phyloP scores from a whole-genome alignment of 495 filamentous ascomycete species.

The Poronia punctata region DNA sequence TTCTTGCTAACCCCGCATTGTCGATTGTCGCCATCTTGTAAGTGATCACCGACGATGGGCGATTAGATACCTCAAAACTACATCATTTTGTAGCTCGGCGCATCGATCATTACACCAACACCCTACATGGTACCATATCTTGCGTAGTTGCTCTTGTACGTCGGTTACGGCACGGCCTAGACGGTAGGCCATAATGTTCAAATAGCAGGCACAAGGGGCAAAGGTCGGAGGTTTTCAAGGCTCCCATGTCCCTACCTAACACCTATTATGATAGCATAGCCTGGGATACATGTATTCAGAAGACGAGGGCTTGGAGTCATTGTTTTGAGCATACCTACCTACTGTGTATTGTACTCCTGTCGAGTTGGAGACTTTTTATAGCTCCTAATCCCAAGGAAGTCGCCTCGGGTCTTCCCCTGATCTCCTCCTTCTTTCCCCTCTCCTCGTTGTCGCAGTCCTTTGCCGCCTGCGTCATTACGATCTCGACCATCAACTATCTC shows the following conservation, averaged over 20 bases:
- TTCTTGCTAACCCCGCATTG: slow-evolving; percentile 8
- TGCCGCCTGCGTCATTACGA: slow-evolving; percentile 3
- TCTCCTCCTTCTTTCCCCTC: background rate
- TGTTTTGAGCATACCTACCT: too few species aligned
- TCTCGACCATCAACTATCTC: slow-evolving; percentile 3
- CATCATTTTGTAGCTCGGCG: background rate
- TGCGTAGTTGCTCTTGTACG: too few species aligned
- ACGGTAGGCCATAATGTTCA: too few species aligned
- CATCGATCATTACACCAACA: background rate
- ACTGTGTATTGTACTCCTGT: too few species aligned
- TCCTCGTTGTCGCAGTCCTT: background rate
- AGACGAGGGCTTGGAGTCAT: too few species aligned
- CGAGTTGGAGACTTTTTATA: too few species aligned
- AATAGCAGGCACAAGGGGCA: too few species aligned
- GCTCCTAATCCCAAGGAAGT: background rate
- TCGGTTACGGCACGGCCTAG: too few species aligned
- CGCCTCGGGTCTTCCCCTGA: background rate
- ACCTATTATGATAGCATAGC: too few species aligned
- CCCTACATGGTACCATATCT: slow-evolving; percentile 3
- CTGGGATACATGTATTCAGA: too few species aligned
- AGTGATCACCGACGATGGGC: slow-evolving; percentile 1
- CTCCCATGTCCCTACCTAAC: too few species aligned
- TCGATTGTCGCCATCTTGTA: slow-evolving; percentile 9
- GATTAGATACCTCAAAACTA: slow-evolving; percentile 10
- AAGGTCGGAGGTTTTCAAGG: too few species aligned